Base-by-base conservation (phyloP, 1,284 basidiomycete genomes). In the Bjerkandera adusta region DNA sequence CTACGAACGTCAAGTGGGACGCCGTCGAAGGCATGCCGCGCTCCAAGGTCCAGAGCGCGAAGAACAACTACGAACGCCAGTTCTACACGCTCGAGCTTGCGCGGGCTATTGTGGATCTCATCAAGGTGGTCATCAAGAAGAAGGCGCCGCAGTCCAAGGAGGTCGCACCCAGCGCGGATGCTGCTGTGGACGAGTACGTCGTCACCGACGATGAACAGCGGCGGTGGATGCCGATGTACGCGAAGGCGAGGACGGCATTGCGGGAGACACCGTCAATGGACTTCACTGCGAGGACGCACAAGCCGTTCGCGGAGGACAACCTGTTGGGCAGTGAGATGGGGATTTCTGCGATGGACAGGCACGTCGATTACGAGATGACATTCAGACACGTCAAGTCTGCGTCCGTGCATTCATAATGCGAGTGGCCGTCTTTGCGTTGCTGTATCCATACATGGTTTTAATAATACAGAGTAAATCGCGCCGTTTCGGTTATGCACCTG, bases 61-160 rank as follows among this genome's bases (percentile, higher is more conserved):
- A 22, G 5, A 38, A 36, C 35, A 43, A 41, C 36, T 44, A 44
- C 45, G 50, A 57, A 42, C 37, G 38, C 18, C 5, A 30, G 22
- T 61, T 53, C 56, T 62, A 59, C 46, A 40, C 39, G 27, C 34
- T 43, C 32, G 58, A 58, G 54, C 26, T 57, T 26, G 60, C 61
- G 33, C 45, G 46, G 29, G 54, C 51, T 24, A 34, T 61, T 35
- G 45, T 57, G 15, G 49, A 53, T 12, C 46, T 60, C 35, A 47
- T 61, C 30, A 48, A 59, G 21, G 40, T 15, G 18, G 54, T 59
- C 29, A 44, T 59, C 38, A 45, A 52, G 43, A 49, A 47, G 45
- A 5, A 20, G 25, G 50, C 47, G 48, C 49, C 42, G 36, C 45
- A 48, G 35, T 35, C 42, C 20, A 41, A 15, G 0, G 40, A 37